Evolutionary conservation across 139 green algal species (phyloP).

Genomic region (Medakamo hakoo): DNA sequence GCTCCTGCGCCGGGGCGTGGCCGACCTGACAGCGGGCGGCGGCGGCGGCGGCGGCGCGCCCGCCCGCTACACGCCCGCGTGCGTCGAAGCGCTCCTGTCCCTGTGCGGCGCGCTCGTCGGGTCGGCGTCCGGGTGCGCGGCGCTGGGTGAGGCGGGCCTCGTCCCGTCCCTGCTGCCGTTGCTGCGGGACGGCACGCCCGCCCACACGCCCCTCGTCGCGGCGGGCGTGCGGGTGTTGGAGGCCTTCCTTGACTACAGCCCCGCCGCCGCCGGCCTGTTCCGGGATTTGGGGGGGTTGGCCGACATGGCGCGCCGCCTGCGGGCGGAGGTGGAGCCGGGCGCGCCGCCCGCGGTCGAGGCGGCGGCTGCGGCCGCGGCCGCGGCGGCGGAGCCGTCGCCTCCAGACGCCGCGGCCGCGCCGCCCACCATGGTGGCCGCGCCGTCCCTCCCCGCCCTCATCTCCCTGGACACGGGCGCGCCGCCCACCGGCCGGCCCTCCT

Average conservation of each 20-base stretch:
- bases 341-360: not conserved
- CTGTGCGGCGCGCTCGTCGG: conserved; percentile 54
- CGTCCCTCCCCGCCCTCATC: not conserved
- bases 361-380: too few relatives aligned
- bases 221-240: conserved; percentile 63
- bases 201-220: conserved; percentile 52
- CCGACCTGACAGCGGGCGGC: conserved; percentile 2
- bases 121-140: conserved; percentile 45
- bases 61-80: conserved; percentile 22
- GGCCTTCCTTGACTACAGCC: conserved; percentile 72
- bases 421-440: not conserved
- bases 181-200: conserved; percentile 30
- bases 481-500: conserved; percentile 30
- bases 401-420: not conserved
- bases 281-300: conserved; percentile 64
- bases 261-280: conserved; percentile 46
- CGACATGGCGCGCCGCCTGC: conserved; percentile 36
- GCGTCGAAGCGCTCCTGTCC: conserved; percentile 67
- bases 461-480: conserved; percentile 4
- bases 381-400: too few relatives aligned
- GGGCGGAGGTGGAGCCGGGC: conserved; percentile 7
- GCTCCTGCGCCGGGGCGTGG: conserved; percentile 48
- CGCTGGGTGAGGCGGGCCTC: conserved; percentile 67
- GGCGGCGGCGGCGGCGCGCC: conserved; percentile 1
- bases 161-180: conserved; percentile 70